Conservation (phyloP, 1,139 yeast genomes). For the Magnusiomyces magnusii region DNA sequence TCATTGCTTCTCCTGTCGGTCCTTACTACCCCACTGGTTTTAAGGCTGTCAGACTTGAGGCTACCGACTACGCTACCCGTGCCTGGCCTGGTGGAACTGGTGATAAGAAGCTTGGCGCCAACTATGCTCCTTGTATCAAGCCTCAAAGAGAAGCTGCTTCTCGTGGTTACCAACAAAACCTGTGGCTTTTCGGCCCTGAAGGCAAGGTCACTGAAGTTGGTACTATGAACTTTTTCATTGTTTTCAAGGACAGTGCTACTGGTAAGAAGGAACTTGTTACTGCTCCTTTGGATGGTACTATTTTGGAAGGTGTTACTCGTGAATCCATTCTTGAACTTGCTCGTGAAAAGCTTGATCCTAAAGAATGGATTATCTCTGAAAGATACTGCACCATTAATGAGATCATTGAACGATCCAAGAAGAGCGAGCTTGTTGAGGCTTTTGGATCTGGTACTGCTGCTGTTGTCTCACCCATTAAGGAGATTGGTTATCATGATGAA, state of each 20-base stretch:
- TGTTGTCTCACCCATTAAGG: conserved; percentile 85
- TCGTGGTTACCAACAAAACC: conserved; percentile 88
- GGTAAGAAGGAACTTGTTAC: conserved; percentile 92
- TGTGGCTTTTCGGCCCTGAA: conserved; percentile 93
- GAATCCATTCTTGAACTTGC: conserved; percentile 76
- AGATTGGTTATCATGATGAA: conserved; percentile 70
- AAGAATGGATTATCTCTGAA: conserved; percentile 75
- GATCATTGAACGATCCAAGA: conserved; percentile 63
- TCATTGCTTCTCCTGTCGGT: conserved; percentile 87
- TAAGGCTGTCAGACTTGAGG: conserved; percentile 89
- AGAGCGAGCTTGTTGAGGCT: conserved; percentile 85
- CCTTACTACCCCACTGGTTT: conserved; percentile 84
- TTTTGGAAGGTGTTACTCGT: conserved; percentile 94
- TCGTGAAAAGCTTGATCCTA: conserved; percentile 59
- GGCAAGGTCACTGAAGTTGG: conserved; percentile 93
- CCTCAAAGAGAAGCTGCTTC: conserved; percentile 85
- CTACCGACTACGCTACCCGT: conserved; percentile 84
- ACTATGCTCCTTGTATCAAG: conserved; percentile 89
- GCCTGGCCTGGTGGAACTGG: conserved; percentile 99
- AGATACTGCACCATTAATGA: conserved; percentile 76
- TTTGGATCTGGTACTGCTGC: conserved; percentile 99
- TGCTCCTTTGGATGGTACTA: conserved; percentile 95
- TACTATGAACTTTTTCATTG: conserved; percentile 92
- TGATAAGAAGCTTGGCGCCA: conserved; percentile 92
- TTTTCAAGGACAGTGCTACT: conserved; percentile 54